Evolutionary conservation across 1,284 basidiomycete genomes (phyloP).

Genomic region (Marasmius oreades): DNA sequence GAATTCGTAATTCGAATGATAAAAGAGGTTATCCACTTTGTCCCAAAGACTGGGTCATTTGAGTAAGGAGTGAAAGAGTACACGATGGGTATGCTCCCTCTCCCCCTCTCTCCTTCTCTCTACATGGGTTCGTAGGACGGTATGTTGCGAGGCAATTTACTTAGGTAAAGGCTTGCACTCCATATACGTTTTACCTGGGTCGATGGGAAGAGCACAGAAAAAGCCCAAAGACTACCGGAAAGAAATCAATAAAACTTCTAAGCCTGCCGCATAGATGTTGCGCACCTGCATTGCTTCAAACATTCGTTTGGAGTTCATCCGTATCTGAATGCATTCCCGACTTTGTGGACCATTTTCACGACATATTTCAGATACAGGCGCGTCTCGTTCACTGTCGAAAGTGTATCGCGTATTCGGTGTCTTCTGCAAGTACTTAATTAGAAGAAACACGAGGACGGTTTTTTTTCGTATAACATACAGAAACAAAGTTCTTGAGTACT

Average conservation of each 20-base stretch:
- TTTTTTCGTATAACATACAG: slow-evolving; percentile 31
- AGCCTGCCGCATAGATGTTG: background rate
- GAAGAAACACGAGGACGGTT: no score
- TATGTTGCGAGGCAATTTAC: background rate
- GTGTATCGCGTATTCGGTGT: slow-evolving; percentile 50
- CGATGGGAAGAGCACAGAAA: slow-evolving; percentile 72
- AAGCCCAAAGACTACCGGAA: slow-evolving; percentile 54
- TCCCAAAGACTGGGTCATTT: no score
- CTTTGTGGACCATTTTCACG: slow-evolving; percentile 41
- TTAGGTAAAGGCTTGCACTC: slow-evolving; percentile 52
- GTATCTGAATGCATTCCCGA: slow-evolving; percentile 67
- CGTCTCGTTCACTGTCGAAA: slow-evolving; percentile 58
- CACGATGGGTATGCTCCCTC: no score
- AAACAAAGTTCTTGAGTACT: slow-evolving; percentile 32
- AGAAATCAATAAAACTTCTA: background rate
- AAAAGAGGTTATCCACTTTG: no score
- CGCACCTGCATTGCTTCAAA: slow-evolving; percentile 79
- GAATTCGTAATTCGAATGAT: no score
- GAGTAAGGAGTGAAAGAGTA: no score
- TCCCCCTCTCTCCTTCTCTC: no score
- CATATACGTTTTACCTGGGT: slow-evolving; percentile 71
- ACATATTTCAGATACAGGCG: slow-evolving; percentile 62
- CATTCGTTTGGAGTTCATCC: slow-evolving; percentile 63
- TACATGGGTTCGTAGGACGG: no score
- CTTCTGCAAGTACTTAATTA: slow-evolving; percentile 31